Conservation (phyloP, 345 rosid species). For the Bruguiera sexangula region DNA sequence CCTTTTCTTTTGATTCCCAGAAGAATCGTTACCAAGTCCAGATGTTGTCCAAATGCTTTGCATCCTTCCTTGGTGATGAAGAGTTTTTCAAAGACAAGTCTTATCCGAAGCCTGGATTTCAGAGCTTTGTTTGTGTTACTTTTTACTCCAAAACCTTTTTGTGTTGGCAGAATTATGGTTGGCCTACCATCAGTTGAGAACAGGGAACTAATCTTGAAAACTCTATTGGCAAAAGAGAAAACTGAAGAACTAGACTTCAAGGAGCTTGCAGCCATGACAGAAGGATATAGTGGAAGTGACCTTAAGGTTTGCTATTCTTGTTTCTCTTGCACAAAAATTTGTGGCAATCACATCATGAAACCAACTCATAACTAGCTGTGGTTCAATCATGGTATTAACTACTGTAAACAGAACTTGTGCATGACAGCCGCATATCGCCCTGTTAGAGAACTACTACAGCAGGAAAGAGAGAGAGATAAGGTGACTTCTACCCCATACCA, state of each 20-base stretch:
- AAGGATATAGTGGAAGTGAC: conserved; percentile 96
- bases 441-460: conserved; percentile 81
- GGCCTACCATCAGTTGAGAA: conserved; percentile 79
- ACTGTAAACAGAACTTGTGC: conserved; percentile 75
- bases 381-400: conserved; percentile 18
- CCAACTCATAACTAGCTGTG: background rate
- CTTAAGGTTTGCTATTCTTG: conserved; percentile 66
- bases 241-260: conserved; percentile 69
- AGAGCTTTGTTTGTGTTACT: too few relatives aligned
- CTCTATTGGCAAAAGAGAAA: conserved; percentile 77
- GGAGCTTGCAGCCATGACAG: conserved; percentile 87
- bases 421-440: conserved; percentile 96
- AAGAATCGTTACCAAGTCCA: too few relatives aligned
- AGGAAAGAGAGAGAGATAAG: conserved; percentile 73
- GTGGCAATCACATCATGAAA: background rate
- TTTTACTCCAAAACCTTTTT: background rate
- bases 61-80: too few relatives aligned
- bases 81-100: too few relatives aligned
- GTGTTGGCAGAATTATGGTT: conserved; percentile 76
- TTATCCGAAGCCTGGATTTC: too few relatives aligned
- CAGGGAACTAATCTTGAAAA: conserved; percentile 84
- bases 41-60: too few relatives aligned
- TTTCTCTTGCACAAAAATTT: background rate
- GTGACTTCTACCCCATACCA: conserved; percentile 25
- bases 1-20: too few relatives aligned